Base-by-base conservation (phyloP, 2,329 filamentous ascomycete species). In the Paecilomyces formosus region DNA sequence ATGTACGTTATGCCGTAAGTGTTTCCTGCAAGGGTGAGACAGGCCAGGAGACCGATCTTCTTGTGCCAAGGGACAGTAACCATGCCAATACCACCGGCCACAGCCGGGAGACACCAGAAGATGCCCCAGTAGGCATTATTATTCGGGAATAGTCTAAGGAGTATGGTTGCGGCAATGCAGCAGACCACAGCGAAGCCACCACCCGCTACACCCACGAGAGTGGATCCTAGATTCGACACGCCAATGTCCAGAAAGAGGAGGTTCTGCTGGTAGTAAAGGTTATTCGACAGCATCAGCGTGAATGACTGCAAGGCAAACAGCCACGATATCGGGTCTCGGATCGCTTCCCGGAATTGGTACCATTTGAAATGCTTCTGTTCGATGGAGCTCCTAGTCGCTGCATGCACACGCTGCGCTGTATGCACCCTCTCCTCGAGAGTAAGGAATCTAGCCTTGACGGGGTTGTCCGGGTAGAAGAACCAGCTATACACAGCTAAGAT, bases 211-310 rank as follows among this genome's bases (percentile, higher is more conserved):
- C 69, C 68, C 2, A 77, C 74, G 1, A 78, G 70, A 0, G 76
- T 77, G 1, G 75, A 77, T 0, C 73, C 74, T 0, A 77, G 64
- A 9, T 65, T 66, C 3, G 67, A 67, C 9, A 78, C 69, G 0
- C 75, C 75, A 3, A 78, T 66, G 0, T 67, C 65, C 1, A 67
- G 65, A 0, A 66, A 70, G 9, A 78, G 66, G 2, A 77, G 67
- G 55, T 73, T 76, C 55, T 76, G 72, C 59, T 78, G 75, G 54
- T 76, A 77, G 21, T 69, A 68, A 39, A 78, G 66, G 59, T 76
- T 78, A 58, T 78, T 76, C 2, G 70, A 67, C 54, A 70, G 64
- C 66, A 64, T 63, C 3, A 64, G 45, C 1, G 61, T 64, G 15
- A 63, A 64, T 1, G 57, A 33, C 51, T 63, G 61, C 13, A 64